Base-by-base conservation (phyloP, 768 basidiomycete genomes). In the Gloeostereum incarnatum region DNA sequence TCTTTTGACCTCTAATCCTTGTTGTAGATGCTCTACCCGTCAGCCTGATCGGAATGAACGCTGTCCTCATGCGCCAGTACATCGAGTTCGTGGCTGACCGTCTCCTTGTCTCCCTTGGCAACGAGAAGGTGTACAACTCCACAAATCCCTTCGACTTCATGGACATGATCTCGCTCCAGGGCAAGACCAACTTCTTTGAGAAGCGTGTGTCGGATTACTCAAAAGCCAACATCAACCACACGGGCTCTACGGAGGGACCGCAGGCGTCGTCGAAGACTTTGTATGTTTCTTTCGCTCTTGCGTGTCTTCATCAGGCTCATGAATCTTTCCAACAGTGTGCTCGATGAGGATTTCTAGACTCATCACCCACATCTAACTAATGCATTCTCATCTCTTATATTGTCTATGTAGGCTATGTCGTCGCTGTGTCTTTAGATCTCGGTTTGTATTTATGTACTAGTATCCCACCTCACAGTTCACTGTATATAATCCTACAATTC, bases 111-210 rank as follows among this genome's bases (percentile, higher is more conserved):
- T 58, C 73, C n/a, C 66, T 79, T 10, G 75, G 75, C 16, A 74
- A 72, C 53, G 54, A 62, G 16, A 77, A 78, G 54, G 43, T 65
- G 45, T 79, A 75, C 59, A 62, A 68, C 52, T 52, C 60, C 8
- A 49, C 64, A 16, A 79, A 79, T 56, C 78, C 78, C n/a, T 66
- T 68, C 56, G 69, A 75, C 56, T 73, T 74, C 50, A 76, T 74
- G 72, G 73, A 75, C 49, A 60, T 75, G 56, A 76, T 76, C 40
- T 78, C 77, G 25, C 59, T 80, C 18, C 69, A 74, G 48, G 78
- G 78, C 35, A 81, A 81, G 66, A 75, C 78, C 32, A 76, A 79
- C 58, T 81, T 79, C 58, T 78, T 78, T 54, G 77, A 78, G 59
- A 77, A 77, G 53, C 63, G 76, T 9, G 78, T 79, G 5, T 73